Evolutionary conservation across 1,284 basidiomycete species (phyloP).

Genomic region (Paramarasmius palmivorus): DNA sequence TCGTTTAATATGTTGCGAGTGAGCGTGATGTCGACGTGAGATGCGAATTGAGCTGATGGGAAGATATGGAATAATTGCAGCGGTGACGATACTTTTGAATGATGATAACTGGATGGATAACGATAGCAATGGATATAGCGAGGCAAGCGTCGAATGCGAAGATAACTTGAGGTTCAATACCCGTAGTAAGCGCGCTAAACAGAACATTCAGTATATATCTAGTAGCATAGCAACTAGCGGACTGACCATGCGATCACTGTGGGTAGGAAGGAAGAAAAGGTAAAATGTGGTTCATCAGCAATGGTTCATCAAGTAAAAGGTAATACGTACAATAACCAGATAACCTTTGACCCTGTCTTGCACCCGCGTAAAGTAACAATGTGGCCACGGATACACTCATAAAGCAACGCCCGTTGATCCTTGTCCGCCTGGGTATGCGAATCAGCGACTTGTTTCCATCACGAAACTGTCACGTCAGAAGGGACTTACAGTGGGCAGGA

Average conservation of each 20-base stretch:
- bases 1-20: slow-evolving; percentile 2
- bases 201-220: background rate
- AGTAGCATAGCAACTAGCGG: background rate
- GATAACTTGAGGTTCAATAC: slow-evolving; percentile 29
- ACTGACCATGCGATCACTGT: slow-evolving; percentile 17
- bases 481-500: slow-evolving; percentile 63
- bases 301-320: slow-evolving; percentile 1
- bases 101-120: slow-evolving; percentile 4
- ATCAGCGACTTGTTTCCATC: slow-evolving; percentile 4
- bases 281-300: slow-evolving; percentile 40
- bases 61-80: slow-evolving; percentile 3
- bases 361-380: slow-evolving; percentile 83
- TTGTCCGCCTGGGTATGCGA: slow-evolving; percentile 62
- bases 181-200: slow-evolving; percentile 47
- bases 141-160: background rate
- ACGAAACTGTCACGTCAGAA: slow-evolving; percentile 1
- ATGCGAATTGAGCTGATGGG: background rate
- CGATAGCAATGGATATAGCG: slow-evolving; percentile 5
- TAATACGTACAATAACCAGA: slow-evolving; percentile 78
- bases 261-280: slow-evolving; percentile 12
- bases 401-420: slow-evolving; percentile 73
- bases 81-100: slow-evolving; percentile 5
- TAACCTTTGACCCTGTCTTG: slow-evolving; percentile 84
- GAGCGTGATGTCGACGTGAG: background rate
- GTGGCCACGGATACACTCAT: slow-evolving; percentile 81